Evolutionary conservation across 257 asterid species (phyloP), one percentile per base, ranked within the genome.

Genomic region (Ilex asprella): DNA sequence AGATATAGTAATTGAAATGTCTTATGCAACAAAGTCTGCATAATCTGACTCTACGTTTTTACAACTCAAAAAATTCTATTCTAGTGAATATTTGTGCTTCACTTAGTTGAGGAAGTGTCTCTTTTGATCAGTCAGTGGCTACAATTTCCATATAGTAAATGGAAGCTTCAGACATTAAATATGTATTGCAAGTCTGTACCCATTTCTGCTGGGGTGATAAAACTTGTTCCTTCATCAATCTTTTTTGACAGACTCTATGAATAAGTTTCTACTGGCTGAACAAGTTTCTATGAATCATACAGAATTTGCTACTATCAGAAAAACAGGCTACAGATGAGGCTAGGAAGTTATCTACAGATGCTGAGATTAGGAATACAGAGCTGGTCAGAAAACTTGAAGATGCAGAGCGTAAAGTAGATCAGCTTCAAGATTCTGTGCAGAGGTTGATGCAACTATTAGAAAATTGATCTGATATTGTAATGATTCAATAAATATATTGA

Each of bases 351-450:
- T 61, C 66, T 63, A 67, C 59, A 64, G 91, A 85, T 67, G 87
- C 90, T 64, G 94, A 81, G 71, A 66, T 82, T 35, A 83, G 77
- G 78, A 84, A 74, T 71, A 73, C 63, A 68, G 90, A 84, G 67
- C 71, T 89, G 68, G 81, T 72, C 15, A 84, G 72, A 68, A 89
- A 81, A 61, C 75, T 93, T 44, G 94, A 85, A 69, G 89, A 75
- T 65, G 77, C 95, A 12, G 90, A 80, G 68, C 85, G 80, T 32
- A 93, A 87, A 81, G 81, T 71, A 32, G 86, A 81, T 54, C 95
- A 85, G 77, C 87, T 93, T 62, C 97, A 85, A 76, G 97, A 82
- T 72, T 87, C 94, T 32, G 68, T 79, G 51, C 97, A 84, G 75
- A 93, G 99, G 99, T 92, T 60, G 63, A 74, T 35, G 27, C 27